These are phyloP conservation scores for Tothia fuscella DNA, from an alignment of 2,329 filamentous ascomycete species.

Conservation along the genomic window DNA sequence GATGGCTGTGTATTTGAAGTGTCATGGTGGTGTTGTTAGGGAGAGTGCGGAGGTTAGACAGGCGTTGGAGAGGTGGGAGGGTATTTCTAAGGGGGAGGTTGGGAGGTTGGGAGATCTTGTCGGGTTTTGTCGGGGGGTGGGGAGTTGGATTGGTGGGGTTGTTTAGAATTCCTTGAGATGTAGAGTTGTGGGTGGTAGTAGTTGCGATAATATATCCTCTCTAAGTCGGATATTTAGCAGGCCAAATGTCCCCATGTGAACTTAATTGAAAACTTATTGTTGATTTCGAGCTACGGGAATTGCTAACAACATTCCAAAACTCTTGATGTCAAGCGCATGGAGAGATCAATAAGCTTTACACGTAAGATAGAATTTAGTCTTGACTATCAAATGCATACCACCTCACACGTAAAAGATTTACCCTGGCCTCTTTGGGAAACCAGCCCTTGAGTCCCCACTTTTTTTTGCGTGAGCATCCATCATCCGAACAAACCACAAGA, in stretches of 20 bases:
- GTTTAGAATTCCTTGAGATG: too few relatives aligned
- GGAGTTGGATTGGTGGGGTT: slow-evolving; percentile 9
- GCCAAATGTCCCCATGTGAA: background rate
- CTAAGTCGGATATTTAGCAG: background rate
- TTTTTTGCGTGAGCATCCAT: background rate
- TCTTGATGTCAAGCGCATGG: background rate
- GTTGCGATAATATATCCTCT: background rate
- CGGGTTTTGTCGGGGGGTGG: slow-evolving; percentile 8
- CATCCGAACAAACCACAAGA: background rate
- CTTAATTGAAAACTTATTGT: background rate
- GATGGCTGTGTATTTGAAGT: slow-evolving; percentile 86
- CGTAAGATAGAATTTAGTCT: background rate
- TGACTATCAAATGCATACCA: background rate
- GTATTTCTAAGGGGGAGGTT: slow-evolving; percentile 4
- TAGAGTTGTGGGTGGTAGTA: too few relatives aligned
- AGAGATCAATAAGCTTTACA: background rate
- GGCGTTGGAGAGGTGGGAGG: slow-evolving; percentile 5
- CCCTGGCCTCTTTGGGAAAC: too few relatives aligned
- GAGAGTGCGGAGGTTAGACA: slow-evolving; percentile 9
- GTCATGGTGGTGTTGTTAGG: slow-evolving; percentile 51
- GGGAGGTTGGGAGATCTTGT: slow-evolving; percentile 5
- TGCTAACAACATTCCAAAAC: background rate
- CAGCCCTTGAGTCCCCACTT: background rate
- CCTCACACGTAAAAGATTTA: too few relatives aligned
- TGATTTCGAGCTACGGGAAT: background rate